Percentiles rank a stretch among this genome's conserved stretches.
These are phyloP conservation scores for Pouteria glomerata DNA, from an alignment of 148 eudicot genomes.

Conservation along the genomic window DNA sequence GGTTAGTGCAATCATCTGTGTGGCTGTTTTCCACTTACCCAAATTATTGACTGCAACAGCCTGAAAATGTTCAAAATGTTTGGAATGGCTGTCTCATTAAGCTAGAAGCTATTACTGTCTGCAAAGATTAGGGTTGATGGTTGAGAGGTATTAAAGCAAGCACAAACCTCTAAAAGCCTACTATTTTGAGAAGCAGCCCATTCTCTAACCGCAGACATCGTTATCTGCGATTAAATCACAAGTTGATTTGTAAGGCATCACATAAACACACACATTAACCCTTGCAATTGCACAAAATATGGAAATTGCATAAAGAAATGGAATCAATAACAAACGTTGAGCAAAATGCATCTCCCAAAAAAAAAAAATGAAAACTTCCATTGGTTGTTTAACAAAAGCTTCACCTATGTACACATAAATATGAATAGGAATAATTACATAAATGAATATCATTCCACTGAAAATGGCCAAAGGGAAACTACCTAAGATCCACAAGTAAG, in stretches of 20 bases:
- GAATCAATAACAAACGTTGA: not conserved
- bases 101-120: constrained; percentile 1
- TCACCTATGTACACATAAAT: not conserved
- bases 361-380: not conserved
- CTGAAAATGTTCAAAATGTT: constrained; percentile 38
- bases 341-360: no score
- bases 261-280: not conserved
- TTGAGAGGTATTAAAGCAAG: not conserved
- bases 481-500: not conserved
- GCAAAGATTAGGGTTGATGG: not conserved
- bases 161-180: constrained; percentile 66
- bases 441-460: not conserved
- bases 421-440: not conserved
- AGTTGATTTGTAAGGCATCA: constrained; percentile 8
- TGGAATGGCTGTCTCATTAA: constrained; percentile 13
- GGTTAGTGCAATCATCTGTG: constrained; percentile 88
- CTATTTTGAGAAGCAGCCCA: constrained; percentile 93
- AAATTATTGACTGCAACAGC: constrained; percentile 97
- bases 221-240: constrained; percentile 51
- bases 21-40: constrained; percentile 99
- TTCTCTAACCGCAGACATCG: constrained; percentile 97
- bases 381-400: not conserved
- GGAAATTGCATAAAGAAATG: not conserved
- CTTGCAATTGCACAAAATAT: not conserved
- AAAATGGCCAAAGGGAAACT: not conserved